Evolutionary conservation across 2,329 filamentous ascomycete genomes (phyloP).

Genomic region (Epicoccum sorghinum): DNA sequence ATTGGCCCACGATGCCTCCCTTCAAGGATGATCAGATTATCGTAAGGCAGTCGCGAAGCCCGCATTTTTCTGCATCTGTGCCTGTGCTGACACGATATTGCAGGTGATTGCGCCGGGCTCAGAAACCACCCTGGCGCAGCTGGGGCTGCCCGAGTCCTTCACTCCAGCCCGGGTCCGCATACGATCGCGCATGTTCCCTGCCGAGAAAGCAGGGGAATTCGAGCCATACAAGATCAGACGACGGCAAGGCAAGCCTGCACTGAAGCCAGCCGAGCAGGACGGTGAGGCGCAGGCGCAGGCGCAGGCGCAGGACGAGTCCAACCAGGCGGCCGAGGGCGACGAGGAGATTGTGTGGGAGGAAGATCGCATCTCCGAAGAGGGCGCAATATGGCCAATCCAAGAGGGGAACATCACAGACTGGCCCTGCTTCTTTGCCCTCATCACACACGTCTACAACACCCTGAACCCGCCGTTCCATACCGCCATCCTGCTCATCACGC

Average conservation of each 20-base stretch:
- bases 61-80: slow-evolving; percentile 16
- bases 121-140: slow-evolving; percentile 86
- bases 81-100: neutral
- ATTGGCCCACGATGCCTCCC: slow-evolving; percentile 49
- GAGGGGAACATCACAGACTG: slow-evolving; percentile 87
- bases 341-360: slow-evolving; percentile 80
- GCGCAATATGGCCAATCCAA: slow-evolving; percentile 84
- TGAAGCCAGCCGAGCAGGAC: slow-evolving; percentile 38
- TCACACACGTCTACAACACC: slow-evolving; percentile 88
- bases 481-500: slow-evolving; percentile 86
- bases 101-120: slow-evolving; percentile 81
- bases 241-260: slow-evolving; percentile 43
- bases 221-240: slow-evolving; percentile 79
- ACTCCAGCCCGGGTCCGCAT: slow-evolving; percentile 87
- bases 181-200: slow-evolving; percentile 90
- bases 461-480: slow-evolving; percentile 93
- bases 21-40: slow-evolving; percentile 56
- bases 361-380: slow-evolving; percentile 84
- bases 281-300: slow-evolving; percentile 22
- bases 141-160: slow-evolving; percentile 87
- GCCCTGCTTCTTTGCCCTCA: slow-evolving; percentile 89
- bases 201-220: slow-evolving; percentile 76
- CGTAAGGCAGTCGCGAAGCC: slow-evolving; percentile 27
- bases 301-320: slow-evolving; percentile 25
- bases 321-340: slow-evolving; percentile 48